Evolutionary conservation across 257 asterid genomes (phyloP).

Genomic region (Ophiorrhiza pumila): DNA sequence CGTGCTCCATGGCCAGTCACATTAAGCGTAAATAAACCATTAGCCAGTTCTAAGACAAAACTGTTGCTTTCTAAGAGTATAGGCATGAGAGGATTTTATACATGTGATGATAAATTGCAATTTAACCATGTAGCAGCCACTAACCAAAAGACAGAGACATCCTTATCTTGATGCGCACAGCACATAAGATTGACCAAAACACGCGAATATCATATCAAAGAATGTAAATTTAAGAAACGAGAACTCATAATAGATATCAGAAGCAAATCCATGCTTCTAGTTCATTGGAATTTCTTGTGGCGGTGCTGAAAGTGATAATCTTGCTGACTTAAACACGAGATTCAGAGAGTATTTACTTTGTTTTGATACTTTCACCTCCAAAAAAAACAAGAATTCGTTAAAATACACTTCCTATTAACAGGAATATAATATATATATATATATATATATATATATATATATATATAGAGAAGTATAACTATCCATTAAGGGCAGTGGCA

Average conservation of each 20-base stretch:
- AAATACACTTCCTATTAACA: not conserved
- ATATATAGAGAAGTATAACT: no score
- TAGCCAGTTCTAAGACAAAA: not conserved
- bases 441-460: no score
- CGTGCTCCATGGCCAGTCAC: not conserved
- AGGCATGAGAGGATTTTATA: not conserved
- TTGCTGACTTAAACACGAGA: not conserved
- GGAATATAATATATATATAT: not conserved
- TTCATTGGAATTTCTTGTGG: not conserved
- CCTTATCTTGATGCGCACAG: not conserved
- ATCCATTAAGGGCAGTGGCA: no score
- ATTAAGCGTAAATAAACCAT: not conserved
- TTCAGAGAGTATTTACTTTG: not conserved
- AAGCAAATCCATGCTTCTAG: not conserved
- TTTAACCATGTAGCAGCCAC: not conserved
- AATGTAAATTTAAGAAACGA: not conserved
- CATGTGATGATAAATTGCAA: not conserved
- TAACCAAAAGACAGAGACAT: conserved; percentile 1
- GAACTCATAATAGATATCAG: not conserved
- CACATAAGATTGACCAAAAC: not conserved
- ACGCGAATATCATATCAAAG: not conserved
- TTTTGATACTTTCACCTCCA: not conserved
- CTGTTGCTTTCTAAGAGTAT: not conserved
- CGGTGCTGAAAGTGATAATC: not conserved
- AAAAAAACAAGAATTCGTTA: not conserved